Conservation (phyloP, 2,329 filamentous ascomycete genomes). For the Cladorrhinum sp. region DNA sequence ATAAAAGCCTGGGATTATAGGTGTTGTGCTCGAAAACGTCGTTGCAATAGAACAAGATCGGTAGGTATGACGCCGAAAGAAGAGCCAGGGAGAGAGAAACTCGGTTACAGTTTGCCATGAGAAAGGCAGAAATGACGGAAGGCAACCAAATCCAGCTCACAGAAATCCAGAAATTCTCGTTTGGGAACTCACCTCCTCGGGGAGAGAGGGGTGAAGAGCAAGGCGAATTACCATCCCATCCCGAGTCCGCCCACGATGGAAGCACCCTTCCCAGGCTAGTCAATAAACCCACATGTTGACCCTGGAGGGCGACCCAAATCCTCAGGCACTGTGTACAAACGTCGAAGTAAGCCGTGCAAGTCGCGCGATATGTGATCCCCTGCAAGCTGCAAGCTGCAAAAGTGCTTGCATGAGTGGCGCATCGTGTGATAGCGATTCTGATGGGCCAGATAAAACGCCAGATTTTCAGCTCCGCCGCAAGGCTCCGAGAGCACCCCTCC, state of each 20-base stretch:
- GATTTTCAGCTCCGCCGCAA: neutral
- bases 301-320: neutral
- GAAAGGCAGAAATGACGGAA: neutral
- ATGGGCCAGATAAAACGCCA: neutral
- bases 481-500: neutral
- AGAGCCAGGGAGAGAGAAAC: neutral
- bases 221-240: neutral
- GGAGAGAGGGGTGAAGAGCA: neutral
- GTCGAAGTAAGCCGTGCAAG: constrained; percentile 12
- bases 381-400: neutral
- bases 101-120: neutral
- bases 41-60: neutral
- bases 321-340: constrained; percentile 14
- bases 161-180: neutral
- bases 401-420: constrained; percentile 12
- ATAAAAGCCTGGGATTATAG: neutral
- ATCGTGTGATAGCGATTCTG: neutral
- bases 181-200: neutral
- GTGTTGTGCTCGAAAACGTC: neutral
- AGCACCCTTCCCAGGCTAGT: neutral
- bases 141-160: neutral
- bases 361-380: neutral
- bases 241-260: neutral
- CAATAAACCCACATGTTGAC: neutral
- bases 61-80: neutral